phyloP scores from a whole-genome alignment of 331 rosid genomes.

The Quercus lobata region DNA sequence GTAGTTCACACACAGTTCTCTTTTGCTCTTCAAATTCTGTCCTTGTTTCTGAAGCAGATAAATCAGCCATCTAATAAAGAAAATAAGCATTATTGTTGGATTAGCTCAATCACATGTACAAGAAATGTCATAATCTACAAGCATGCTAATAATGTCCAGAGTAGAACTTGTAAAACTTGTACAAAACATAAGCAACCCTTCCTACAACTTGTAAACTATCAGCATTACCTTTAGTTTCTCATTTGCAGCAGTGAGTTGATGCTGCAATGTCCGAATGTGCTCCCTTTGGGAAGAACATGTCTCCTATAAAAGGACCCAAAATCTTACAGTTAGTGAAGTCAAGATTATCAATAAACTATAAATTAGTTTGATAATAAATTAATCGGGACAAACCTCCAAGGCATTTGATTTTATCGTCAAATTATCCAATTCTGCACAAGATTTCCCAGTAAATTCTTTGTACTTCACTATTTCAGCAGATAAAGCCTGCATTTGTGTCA shows the following conservation, averaged over 20 bases:
- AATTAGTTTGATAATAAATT: not conserved
- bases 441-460: slow-evolving; percentile 40
- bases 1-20: slow-evolving; percentile 43
- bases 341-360: not conserved
- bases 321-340: not conserved
- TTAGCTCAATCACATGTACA: not conserved
- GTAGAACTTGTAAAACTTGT: not conserved
- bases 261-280: slow-evolving; percentile 48
- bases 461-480: slow-evolving; percentile 46
- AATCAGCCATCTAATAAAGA: slow-evolving; percentile 47
- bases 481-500: slow-evolving; percentile 46
- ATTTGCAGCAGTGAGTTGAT: slow-evolving; percentile 49
- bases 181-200: not conserved
- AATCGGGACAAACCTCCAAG: slow-evolving; percentile 50
- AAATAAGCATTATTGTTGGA: not conserved
- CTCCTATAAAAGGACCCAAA: slow-evolving; percentile 41
- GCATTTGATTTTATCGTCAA: slow-evolving; percentile 54
- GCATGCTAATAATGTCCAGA: not conserved
- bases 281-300: slow-evolving; percentile 73
- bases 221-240: slow-evolving; percentile 61
- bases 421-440: slow-evolving; percentile 53
- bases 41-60: slow-evolving; percentile 53
- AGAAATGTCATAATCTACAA: not conserved
- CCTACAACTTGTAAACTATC: not conserved
- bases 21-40: slow-evolving; percentile 59